Evolutionary conservation across 257 asterid genomes (phyloP), one percentile per base, ranked within the genome.

Genomic region (Solanum clarkiae): DNA sequence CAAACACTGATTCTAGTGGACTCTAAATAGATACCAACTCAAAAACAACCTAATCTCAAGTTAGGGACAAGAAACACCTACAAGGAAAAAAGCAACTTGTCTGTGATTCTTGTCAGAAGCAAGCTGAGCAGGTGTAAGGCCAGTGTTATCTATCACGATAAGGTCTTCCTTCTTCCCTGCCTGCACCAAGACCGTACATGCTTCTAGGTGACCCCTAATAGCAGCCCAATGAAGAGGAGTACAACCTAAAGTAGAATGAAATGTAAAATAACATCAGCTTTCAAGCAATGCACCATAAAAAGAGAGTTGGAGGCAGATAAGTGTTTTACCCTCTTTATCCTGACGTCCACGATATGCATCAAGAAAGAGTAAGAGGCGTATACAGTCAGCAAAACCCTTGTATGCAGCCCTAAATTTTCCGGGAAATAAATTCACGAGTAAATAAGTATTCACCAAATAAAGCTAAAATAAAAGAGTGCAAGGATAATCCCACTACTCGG

Each of bases 171-270:
- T 95, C 91, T 96, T 95, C 84, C 99, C 99, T 65, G 99, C 97
- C 90, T 93, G 98, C 85, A 96, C 98, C 92, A 96, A 92, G 88
- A 96, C 98, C 57, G 98, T 96, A 94, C 99, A 96, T 83, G 99
- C 99, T 91, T 96, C 99, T 87, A 96, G 88, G 84, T 95, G 92
- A 84, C 98, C 99, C 91, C 95, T 92, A 75, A 94, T 94, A 87
- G 99, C 98, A 89, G 98, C 98, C 99, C 99, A 96, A 83, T 96
- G 99, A 74, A 96, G 94, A 85, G 99, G 97, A 70, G 98, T 95
- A 90, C 99, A 96, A 84, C 99, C 99, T 96, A 91, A 74, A 72
- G 85, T 62, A 20, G 59, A 84, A 81, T 80, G 6, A 84, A 81
- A 24, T 49, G 40, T 83, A 68, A 74, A 81, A 51, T 81, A 45